A percentile compares a stretch with the other conserved stretches of the same genome.
phyloP scores from a whole-genome alignment of 306 rosid species.

The Prunus persica region DNA sequence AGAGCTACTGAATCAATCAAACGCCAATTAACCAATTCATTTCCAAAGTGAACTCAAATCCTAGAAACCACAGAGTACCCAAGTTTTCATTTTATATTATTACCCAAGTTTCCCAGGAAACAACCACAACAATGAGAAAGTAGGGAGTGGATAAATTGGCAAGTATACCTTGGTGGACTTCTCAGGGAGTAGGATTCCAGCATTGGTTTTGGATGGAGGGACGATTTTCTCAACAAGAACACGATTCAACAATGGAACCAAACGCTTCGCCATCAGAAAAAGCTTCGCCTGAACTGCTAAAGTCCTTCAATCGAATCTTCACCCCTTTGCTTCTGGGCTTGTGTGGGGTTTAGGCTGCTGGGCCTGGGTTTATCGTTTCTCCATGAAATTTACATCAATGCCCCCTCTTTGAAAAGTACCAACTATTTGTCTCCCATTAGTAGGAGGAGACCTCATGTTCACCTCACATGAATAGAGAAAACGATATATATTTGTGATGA shows the following conservation, averaged over 20 bases:
- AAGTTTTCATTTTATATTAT: background rate
- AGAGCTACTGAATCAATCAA: background rate
- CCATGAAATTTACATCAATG: too few species aligned
- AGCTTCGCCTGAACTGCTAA: too few species aligned
- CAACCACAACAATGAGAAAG: background rate
- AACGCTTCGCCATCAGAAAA: constrained; percentile 60
- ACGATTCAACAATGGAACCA: constrained; percentile 69
- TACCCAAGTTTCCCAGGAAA: background rate
- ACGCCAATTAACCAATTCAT: background rate
- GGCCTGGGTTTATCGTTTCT: too few species aligned
- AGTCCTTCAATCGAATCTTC: too few species aligned
- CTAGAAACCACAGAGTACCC: background rate
- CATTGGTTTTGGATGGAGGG: constrained; percentile 61
- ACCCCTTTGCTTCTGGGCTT: too few species aligned
- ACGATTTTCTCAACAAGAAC: constrained; percentile 69
- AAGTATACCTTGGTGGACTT: constrained; percentile 52
- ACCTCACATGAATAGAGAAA: too few species aligned
- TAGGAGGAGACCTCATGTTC: too few species aligned
- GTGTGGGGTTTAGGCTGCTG: too few species aligned
- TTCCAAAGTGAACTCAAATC: background rate
- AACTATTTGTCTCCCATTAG: too few species aligned
- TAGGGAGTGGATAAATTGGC: constrained; percentile 4
- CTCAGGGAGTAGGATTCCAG: constrained; percentile 61
- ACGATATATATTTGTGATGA: too few species aligned
- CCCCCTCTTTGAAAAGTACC: too few species aligned